phyloP scores from a whole-genome alignment of 371 early-diverging fungal species.

The Conidiobolus incongruus region DNA sequence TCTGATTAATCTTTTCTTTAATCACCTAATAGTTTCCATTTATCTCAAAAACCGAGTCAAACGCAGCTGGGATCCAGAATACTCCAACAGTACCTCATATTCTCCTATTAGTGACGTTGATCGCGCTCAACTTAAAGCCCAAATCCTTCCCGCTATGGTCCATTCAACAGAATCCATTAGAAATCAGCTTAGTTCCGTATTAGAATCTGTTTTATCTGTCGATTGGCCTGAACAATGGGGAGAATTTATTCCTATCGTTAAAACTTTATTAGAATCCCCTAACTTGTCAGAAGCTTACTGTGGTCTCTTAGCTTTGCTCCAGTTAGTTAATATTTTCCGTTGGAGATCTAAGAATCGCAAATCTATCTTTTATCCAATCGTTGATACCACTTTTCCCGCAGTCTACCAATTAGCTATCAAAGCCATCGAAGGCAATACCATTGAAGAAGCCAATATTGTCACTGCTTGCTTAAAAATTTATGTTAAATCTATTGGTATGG shows the following conservation, averaged over 20 bases:
- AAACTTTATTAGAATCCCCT: constrained; percentile 30
- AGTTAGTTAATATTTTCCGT: constrained; percentile 59
- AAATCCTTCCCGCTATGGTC: constrained; percentile 49
- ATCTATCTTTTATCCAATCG: constrained; percentile 20
- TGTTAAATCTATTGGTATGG: constrained; percentile 11
- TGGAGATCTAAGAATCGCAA: constrained; percentile 8
- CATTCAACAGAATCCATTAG: constrained; percentile 37
- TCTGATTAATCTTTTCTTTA: neutral
- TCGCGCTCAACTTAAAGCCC: constrained; percentile 31
- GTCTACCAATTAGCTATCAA: constrained; percentile 39
- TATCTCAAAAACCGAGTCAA: constrained; percentile 78
- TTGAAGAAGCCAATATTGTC: constrained; percentile 62
- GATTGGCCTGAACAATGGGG: constrained; percentile 74
- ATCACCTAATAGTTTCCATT: constrained; percentile 45
- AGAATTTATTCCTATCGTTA: constrained; percentile 35
- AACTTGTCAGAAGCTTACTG: constrained; percentile 37
- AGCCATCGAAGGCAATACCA: constrained; percentile 23
- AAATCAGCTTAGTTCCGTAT: constrained; percentile 37
- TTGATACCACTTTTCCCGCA: constrained; percentile 43
- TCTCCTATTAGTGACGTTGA: constrained; percentile 40
- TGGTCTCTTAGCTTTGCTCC: constrained; percentile 50
- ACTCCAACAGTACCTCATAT: constrained; percentile 9
- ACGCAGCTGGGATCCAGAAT: constrained; percentile 39
- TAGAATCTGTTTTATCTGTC: constrained; percentile 31
- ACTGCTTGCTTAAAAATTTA: constrained; percentile 61